Conservation (phyloP, 495 filamentous ascomycete species). For the Neurospora sp. region DNA sequence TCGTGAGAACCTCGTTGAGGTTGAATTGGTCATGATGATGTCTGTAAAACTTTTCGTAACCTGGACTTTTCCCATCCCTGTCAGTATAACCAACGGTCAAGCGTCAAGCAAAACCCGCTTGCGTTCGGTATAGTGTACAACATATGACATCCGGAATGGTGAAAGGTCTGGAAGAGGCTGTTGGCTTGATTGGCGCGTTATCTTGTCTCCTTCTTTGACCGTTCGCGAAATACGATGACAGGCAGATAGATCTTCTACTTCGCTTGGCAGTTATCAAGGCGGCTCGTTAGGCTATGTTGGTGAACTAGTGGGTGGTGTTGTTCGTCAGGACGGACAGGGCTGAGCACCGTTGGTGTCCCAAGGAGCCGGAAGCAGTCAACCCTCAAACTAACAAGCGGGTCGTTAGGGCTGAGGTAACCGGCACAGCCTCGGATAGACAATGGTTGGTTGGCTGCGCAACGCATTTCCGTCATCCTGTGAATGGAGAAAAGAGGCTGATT, state of each 20-base stretch:
- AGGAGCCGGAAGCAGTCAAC: background rate
- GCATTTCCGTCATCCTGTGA: background rate
- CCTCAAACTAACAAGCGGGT: background rate
- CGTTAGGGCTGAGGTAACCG: background rate
- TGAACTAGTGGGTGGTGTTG: background rate
- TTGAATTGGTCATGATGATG: background rate
- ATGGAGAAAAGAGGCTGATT: background rate
- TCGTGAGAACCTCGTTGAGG: background rate
- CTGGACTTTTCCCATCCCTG: background rate
- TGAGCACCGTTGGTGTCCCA: background rate
- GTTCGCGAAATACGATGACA: background rate
- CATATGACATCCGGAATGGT: background rate
- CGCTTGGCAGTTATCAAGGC: background rate
- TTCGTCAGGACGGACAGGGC: background rate
- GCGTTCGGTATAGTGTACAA: background rate
- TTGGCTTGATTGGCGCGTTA: background rate
- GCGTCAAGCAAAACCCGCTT: background rate
- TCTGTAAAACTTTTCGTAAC: no score
- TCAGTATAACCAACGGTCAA: background rate
- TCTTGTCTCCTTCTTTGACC: background rate
- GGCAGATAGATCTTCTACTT: background rate
- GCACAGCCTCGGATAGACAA: background rate
- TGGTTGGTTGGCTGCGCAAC: background rate
- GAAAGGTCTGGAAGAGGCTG: background rate
- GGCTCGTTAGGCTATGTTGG: background rate